Conservation (phyloP, 225 moss, liverwort and hornwort species). For the Sphagnum tenellum region DNA sequence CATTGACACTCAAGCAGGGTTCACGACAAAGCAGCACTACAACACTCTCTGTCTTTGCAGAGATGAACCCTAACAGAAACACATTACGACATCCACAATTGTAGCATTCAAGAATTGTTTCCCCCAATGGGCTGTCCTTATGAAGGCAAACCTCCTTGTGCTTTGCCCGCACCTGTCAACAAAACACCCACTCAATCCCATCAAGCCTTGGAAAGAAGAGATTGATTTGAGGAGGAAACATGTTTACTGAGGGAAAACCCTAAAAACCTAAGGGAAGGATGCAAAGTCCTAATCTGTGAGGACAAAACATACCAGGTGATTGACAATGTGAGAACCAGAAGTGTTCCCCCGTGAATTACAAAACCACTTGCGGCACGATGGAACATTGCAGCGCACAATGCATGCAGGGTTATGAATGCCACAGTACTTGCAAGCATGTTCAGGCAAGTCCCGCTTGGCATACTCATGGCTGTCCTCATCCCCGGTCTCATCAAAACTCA, state of each 20-base stretch:
- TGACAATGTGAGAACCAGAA: slow-evolving; percentile 60
- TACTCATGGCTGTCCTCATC: slow-evolving; percentile 55
- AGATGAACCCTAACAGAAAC: slow-evolving; percentile 53
- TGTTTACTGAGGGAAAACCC: background rate
- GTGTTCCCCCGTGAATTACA: slow-evolving; percentile 39
- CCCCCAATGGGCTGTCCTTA: slow-evolving; percentile 48
- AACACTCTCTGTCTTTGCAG: slow-evolving; percentile 54
- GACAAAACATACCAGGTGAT: slow-evolving; percentile 36
- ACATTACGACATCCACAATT: slow-evolving; percentile 57
- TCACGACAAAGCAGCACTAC: slow-evolving; percentile 47
- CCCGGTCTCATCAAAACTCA: slow-evolving; percentile 51
- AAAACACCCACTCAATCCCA: no score
- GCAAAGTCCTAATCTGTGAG: background rate
- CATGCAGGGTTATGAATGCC: slow-evolving; percentile 24
- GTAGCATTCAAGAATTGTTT: slow-evolving; percentile 55
- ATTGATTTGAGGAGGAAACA: background rate
- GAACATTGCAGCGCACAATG: slow-evolving; percentile 11
- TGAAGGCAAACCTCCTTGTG: slow-evolving; percentile 58
- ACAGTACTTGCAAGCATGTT: slow-evolving; percentile 61
- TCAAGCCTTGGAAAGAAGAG: no score
- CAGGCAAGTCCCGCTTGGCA: slow-evolving; percentile 59
- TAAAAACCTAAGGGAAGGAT: no score
- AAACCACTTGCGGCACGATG: slow-evolving; percentile 13
- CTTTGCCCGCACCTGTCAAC: slow-evolving; percentile 45
- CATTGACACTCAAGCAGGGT: slow-evolving; percentile 45